Conservation (phyloP, 2,329 filamentous ascomycete species). For the Teratosphaeria zuluensis region DNA sequence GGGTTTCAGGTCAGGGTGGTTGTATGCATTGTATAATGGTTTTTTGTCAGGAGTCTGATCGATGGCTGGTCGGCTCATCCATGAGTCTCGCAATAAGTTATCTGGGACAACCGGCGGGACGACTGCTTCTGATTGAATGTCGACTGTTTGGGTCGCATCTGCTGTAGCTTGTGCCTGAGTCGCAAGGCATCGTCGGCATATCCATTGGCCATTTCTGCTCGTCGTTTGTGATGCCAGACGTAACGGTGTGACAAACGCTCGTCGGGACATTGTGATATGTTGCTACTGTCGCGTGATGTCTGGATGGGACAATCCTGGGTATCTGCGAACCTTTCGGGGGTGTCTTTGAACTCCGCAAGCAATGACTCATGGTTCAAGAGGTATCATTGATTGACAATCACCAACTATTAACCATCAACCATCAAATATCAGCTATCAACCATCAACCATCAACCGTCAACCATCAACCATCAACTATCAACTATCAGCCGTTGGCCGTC, state of each 20-base stretch:
- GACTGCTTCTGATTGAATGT: background rate
- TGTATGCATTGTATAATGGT: background rate
- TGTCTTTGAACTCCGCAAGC: background rate
- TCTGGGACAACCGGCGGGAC: background rate
- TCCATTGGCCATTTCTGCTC: conserved; percentile 15
- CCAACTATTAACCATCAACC: no score
- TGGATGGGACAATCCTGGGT: background rate
- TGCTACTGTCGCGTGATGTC: conserved; percentile 4
- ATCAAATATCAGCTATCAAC: background rate
- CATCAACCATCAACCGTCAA: no score
- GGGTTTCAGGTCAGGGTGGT: background rate
- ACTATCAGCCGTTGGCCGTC: no score
- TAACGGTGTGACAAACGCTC: conserved; percentile 16
- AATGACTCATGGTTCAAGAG: background rate
- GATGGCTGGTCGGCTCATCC: background rate
- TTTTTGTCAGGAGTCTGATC: background rate
- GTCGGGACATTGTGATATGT: conserved; percentile 15
- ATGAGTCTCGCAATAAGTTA: background rate
- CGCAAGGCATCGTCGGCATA: conserved; percentile 23
- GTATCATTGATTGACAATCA: background rate
- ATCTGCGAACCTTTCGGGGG: background rate
- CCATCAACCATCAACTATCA: no score
- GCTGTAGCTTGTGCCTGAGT: conserved; percentile 5
- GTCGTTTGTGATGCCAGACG: conserved; percentile 9
- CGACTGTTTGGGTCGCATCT: background rate